A percentile compares a stretch with the other conserved stretches of the same genome.
phyloP scores from a whole-genome alignment of 768 basidiomycete genomes.

The Pholiota molesta region DNA sequence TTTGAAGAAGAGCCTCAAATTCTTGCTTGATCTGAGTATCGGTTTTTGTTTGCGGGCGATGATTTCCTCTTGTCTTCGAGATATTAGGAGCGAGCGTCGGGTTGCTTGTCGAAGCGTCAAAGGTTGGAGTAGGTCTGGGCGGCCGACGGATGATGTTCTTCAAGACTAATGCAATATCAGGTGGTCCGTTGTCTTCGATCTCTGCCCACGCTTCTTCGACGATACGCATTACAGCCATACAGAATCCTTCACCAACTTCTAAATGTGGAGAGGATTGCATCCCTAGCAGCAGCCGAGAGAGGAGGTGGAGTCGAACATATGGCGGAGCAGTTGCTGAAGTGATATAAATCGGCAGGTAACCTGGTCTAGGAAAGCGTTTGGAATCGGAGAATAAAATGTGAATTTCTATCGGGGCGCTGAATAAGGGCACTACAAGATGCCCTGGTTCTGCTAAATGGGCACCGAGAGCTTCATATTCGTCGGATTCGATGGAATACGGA shows the following conservation, averaged over 20 bases:
- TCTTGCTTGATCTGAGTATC: constrained; percentile 53
- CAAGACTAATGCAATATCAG: constrained; percentile 72
- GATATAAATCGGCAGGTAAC: constrained; percentile 73
- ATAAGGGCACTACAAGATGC: constrained; percentile 63
- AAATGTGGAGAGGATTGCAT: constrained; percentile 58
- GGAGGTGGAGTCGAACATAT: constrained; percentile 84
- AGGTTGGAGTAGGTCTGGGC: constrained; percentile 13
- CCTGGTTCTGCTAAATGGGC: constrained; percentile 48
- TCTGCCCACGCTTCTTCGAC: constrained; percentile 73
- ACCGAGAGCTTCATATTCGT: constrained; percentile 59
- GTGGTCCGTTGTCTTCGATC: constrained; percentile 72
- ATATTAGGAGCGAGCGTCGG: background rate
- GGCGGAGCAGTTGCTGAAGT: constrained; percentile 70
- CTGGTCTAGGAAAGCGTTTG: constrained; percentile 44
- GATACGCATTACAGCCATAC: constrained; percentile 68
- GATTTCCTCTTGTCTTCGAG: constrained; percentile 22
- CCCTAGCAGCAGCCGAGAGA: constrained; percentile 61
- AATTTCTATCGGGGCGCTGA: constrained; percentile 64
- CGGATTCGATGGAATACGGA: constrained; percentile 40
- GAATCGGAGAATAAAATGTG: constrained; percentile 62
- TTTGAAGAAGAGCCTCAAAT: constrained; percentile 49
- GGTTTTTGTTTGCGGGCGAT: constrained; percentile 43
- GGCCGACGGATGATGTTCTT: constrained; percentile 52
- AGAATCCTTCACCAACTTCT: constrained; percentile 71
- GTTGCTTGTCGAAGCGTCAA: background rate